These are phyloP conservation scores for Trametes gibbosa DNA, from an alignment of 768 basidiomycete genomes.

Conservation along the genomic window DNA sequence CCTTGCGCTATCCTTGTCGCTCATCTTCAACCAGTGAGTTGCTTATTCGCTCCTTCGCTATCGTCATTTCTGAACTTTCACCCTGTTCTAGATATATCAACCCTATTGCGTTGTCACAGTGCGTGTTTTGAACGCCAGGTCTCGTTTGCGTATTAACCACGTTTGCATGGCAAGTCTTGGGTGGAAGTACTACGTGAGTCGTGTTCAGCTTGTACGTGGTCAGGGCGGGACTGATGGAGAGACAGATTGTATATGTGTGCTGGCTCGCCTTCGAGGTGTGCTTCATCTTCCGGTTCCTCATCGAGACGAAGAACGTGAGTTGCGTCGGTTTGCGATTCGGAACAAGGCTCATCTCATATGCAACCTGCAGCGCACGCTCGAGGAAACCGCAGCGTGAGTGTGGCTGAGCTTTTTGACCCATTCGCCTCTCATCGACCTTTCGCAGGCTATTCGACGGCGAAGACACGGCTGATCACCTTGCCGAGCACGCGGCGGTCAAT, in stretches of 20 bases:
- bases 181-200: conserved; percentile 45
- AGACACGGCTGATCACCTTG: conserved; percentile 23
- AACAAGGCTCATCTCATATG: too few relatives aligned
- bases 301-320: conserved; percentile 39
- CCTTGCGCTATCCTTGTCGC: conserved; percentile 41
- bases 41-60: not conserved
- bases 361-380: conserved; percentile 28
- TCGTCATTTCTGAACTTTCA: not conserved
- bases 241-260: conserved; percentile 37
- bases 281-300: conserved; percentile 37
- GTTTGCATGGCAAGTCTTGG: conserved; percentile 23
- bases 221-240: not conserved
- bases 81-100: conserved; percentile 33
- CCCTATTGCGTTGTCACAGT: conserved; percentile 38
- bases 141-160: too few relatives aligned
- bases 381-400: conserved; percentile 35
- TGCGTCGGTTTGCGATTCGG: not conserved
- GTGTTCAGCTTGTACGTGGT: not conserved
- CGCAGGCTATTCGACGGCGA: conserved; percentile 33
- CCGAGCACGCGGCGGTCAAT: conserved; percentile 20
- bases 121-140: conserved; percentile 13
- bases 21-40: conserved; percentile 46
- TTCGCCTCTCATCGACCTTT: not conserved
- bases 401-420: too few relatives aligned
- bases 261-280: conserved; percentile 41